phyloP scores from a whole-genome alignment of 306 rosid genomes.

The Urtica urens region DNA sequence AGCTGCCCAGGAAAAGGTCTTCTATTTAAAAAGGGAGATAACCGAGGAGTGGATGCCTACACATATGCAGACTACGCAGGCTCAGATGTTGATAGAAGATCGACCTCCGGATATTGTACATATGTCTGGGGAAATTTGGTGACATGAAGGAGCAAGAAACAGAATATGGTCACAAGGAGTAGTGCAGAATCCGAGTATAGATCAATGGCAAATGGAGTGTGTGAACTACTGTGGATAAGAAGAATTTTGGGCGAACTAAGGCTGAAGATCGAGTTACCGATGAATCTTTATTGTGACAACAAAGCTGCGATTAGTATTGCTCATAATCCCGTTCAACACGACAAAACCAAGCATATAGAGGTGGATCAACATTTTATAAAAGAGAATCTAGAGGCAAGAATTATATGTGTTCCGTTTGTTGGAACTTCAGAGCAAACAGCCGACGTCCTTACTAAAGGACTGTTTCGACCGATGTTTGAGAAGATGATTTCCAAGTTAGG shows the following conservation, averaged over 20 bases:
- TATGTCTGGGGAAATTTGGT: conserved; percentile 4
- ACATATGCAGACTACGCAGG: not conserved
- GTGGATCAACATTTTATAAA: too few relatives aligned
- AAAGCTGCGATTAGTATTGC: conserved; percentile 5
- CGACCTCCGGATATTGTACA: not conserved
- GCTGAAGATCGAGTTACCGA: not conserved
- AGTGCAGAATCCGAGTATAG: not conserved
- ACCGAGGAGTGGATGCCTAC: not conserved
- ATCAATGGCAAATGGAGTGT: conserved; percentile 1
- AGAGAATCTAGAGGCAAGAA: not conserved
- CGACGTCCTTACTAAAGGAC: not conserved
- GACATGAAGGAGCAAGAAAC: conserved; percentile 1
- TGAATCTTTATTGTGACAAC: conserved; percentile 2
- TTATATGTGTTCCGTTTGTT: not conserved
- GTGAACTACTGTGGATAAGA: not conserved
- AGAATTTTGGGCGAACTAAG: not conserved
- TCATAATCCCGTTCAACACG: conserved; percentile 2
- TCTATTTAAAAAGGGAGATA: not conserved
- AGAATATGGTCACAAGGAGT: not conserved
- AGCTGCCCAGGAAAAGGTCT: not conserved
- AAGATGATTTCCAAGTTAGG: not conserved
- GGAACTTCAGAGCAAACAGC: not conserved
- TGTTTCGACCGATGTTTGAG: not conserved
- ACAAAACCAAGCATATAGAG: not conserved
- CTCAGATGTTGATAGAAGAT: not conserved